Conservation (phyloP, 2,329 filamentous ascomycete species). For the Pseudocercospora musae region DNA sequence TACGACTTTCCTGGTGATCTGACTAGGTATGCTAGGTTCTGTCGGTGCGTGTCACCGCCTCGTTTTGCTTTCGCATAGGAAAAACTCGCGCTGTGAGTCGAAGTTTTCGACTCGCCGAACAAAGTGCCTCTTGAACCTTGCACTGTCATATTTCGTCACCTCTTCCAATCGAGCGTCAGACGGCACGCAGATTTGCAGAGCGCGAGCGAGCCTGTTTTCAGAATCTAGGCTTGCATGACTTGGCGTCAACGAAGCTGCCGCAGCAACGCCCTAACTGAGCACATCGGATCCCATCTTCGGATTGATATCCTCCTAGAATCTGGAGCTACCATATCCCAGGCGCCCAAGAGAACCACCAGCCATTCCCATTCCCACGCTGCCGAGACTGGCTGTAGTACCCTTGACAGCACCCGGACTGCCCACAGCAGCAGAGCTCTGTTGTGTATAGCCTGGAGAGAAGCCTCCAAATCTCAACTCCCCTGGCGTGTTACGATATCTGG, state of each 20-base stretch:
- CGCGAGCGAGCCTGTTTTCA: background rate
- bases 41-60: background rate
- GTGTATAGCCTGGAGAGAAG: slow-evolving; percentile 12
- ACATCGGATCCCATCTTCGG: background rate
- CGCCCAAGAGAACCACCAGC: background rate
- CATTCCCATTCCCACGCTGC: background rate
- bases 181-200: background rate
- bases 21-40: background rate
- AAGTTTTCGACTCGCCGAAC: background rate
- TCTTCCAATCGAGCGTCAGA: background rate
- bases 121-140: background rate
- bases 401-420: slow-evolving; percentile 9
- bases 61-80: background rate
- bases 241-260: too few species aligned
- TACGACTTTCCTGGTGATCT: background rate
- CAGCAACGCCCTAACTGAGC: too few species aligned
- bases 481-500: slow-evolving; percentile 32
- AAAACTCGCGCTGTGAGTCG: background rate
- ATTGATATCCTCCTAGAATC: background rate
- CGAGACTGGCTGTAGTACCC: background rate
- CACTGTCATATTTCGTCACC: background rate
- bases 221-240: background rate
- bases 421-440: slow-evolving; percentile 1
- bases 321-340: background rate
- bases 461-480: slow-evolving; percentile 21